Evolutionary conservation across 2,329 filamentous ascomycete genomes (phyloP), one percentile per base, ranked within the genome.

Genomic region (Exophiala lecanii-corni): DNA sequence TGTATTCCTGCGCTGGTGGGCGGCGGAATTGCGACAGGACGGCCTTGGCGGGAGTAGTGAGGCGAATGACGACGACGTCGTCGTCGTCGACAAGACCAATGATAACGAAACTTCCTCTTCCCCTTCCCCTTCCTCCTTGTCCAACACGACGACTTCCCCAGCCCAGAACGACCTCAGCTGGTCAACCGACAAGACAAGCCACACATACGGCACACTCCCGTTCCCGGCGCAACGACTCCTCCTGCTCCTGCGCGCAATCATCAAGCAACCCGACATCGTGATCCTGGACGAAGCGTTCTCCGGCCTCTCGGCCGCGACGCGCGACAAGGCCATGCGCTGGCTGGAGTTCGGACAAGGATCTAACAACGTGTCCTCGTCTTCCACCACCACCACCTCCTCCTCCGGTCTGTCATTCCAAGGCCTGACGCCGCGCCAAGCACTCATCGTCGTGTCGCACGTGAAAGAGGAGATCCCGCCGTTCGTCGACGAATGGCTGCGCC

Each of bases 381-480:
- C 63, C 51, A 39, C 47, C 59, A 15, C 42, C 45, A 31, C 20
- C 51, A 34, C 5, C 50, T 9, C 23, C 9, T n/a, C 9, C n/a
- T 9, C 15, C n/a, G n/a, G 17, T 7, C 5, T 13, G n/a, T 16
- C 16, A 16, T 66, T 91, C 3, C 59, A 58, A 1, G 88, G 88
- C 0, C 64, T 96, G 43, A 73, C 74, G 2, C 70, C 79, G 1
- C 64, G 78, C 16, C 91, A 97, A 65, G 89, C 89, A 1, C 67
- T 98, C 41, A 76, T 97, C n/a, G 88, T 89, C 51, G 91, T 97
- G 47, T 92, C 88, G 49, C 92, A 98, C 66, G 75, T 91, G 48
- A 82, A 81, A 50, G 89, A 95, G 57, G 92, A 98, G 64, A 85
- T 97, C 7, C 92, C 92, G 0, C 81, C 83, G 37, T 83, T 82